phyloP scores from a whole-genome alignment of 176 grass and related monocot species.

The Aegilops sharonensis region DNA sequence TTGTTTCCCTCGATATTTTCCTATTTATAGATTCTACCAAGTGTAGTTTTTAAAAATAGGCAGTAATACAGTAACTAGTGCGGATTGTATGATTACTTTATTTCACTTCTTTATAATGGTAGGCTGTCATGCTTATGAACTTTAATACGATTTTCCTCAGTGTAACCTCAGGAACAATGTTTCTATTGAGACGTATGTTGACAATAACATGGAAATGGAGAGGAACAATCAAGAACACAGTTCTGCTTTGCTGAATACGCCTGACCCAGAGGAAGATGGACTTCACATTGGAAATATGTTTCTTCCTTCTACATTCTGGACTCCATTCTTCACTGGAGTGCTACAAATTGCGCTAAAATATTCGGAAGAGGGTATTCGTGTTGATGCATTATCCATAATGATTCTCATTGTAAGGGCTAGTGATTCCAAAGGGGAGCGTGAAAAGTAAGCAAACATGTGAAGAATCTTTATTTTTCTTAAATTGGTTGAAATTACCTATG shows the following conservation, averaged over 20 bases:
- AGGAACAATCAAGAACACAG: conserved; percentile 23
- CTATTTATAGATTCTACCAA: background rate
- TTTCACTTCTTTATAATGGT: conserved; percentile 27
- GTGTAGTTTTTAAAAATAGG: background rate
- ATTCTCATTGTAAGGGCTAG: conserved; percentile 72
- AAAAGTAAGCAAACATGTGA: conserved; percentile 51
- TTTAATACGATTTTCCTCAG: conserved; percentile 92
- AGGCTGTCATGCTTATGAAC: conserved; percentile 72
- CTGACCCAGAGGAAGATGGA: conserved; percentile 22
- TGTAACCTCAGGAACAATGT: conserved; percentile 89
- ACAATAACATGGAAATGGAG: conserved; percentile 27
- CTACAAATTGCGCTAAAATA: conserved; percentile 47
- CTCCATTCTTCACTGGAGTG: conserved; percentile 52
- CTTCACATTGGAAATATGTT: conserved; percentile 25
- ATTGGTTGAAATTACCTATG: background rate
- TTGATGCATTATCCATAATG: conserved; percentile 77
- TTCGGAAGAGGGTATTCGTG: conserved; percentile 47
- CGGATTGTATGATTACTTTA: background rate
- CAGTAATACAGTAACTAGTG: background rate
- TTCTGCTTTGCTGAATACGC: background rate
- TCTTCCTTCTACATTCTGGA: conserved; percentile 62
- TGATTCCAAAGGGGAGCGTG: conserved; percentile 55
- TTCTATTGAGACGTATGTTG: conserved; percentile 33
- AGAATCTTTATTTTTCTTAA: conserved; percentile 26
- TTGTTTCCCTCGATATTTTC: background rate